Percentiles rank a stretch among this genome's conserved stretches.
Evolutionary conservation across 371 early-diverging fungal species (phyloP).

Genomic region (Aphelidium insulamus): DNA sequence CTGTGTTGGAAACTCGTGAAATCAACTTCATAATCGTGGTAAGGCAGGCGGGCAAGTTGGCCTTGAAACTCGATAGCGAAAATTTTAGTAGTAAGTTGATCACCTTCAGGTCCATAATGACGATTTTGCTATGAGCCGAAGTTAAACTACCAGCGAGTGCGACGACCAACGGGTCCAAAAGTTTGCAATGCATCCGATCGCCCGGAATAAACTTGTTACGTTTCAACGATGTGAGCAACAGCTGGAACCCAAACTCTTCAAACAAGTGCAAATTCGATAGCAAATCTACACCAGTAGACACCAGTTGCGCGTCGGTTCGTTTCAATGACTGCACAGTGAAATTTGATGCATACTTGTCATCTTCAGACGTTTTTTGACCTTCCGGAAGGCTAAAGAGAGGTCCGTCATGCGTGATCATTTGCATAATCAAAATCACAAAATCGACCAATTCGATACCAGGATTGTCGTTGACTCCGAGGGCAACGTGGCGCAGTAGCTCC

Average conservation of each 20-base stretch:
- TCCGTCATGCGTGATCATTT: too few species aligned
- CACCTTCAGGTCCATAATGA: slow-evolving; percentile 38
- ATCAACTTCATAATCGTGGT: too few species aligned
- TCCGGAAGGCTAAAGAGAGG: too few species aligned
- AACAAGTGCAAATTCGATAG: slow-evolving; percentile 80
- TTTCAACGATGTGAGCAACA: slow-evolving; percentile 35
- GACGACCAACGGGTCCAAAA: slow-evolving; percentile 57
- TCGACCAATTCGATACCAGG: slow-evolving; percentile 32
- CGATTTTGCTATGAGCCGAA: slow-evolving; percentile 46
- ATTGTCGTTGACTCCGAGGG: slow-evolving; percentile 55
- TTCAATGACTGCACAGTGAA: too few species aligned
- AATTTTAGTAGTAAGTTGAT: slow-evolving; percentile 34
- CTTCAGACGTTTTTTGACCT: slow-evolving; percentile 4
- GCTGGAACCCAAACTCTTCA: slow-evolving; percentile 68
- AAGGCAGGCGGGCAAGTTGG: slow-evolving; percentile 38
- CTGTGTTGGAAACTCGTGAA: too few species aligned
- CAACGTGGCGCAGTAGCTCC: slow-evolving; percentile 43
- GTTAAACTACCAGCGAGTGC: slow-evolving; percentile 56
- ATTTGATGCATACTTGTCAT: too few species aligned
- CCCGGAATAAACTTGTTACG: slow-evolving; percentile 33
- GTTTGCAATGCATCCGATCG: slow-evolving; percentile 21
- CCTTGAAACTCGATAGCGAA: slow-evolving; percentile 39
- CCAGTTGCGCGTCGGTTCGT: too few species aligned
- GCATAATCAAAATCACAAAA: slow-evolving; percentile 55
- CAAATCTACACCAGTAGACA: too few species aligned